A percentile compares a stretch with the other conserved stretches of the same genome.
phyloP scores from a whole-genome alignment of 345 rosid species.

The Acer yangbiense region DNA sequence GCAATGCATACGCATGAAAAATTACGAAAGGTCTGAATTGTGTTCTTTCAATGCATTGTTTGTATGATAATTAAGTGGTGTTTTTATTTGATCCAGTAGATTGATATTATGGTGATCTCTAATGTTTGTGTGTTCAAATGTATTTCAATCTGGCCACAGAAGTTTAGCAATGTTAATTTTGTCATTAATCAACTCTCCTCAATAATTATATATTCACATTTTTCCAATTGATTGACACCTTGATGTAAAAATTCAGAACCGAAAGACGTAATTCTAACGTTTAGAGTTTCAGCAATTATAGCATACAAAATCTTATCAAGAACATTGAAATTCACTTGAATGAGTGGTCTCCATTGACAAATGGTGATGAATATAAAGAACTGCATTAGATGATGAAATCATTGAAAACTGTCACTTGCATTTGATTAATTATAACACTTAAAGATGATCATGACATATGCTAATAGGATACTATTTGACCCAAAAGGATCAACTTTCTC shows the following conservation, averaged over 20 bases:
- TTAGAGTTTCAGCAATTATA: background rate
- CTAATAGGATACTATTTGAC: background rate
- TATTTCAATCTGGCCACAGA: background rate
- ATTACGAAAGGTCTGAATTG: background rate
- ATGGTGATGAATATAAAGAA: background rate
- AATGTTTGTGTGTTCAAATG: background rate
- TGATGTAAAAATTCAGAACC: background rate
- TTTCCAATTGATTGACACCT: background rate
- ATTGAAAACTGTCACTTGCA: background rate
- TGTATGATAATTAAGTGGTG: background rate
- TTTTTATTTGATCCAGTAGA: constrained; percentile 1
- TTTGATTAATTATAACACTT: too few relatives aligned
- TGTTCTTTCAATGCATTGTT: background rate
- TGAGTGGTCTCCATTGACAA: too few relatives aligned
- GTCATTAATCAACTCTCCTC: background rate
- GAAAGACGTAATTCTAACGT: too few relatives aligned
- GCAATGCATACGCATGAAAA: background rate
- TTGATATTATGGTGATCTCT: background rate
- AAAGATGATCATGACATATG: background rate
- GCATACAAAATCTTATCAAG: background rate
- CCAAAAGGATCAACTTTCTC: background rate
- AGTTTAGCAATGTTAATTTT: background rate
- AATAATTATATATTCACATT: background rate
- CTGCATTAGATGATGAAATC: background rate
- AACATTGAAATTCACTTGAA: background rate